Evolutionary conservation across 2,329 filamentous ascomycete genomes (phyloP), one percentile per base, ranked within the genome.

Genomic region (Chrysoporthe cubensis): DNA sequence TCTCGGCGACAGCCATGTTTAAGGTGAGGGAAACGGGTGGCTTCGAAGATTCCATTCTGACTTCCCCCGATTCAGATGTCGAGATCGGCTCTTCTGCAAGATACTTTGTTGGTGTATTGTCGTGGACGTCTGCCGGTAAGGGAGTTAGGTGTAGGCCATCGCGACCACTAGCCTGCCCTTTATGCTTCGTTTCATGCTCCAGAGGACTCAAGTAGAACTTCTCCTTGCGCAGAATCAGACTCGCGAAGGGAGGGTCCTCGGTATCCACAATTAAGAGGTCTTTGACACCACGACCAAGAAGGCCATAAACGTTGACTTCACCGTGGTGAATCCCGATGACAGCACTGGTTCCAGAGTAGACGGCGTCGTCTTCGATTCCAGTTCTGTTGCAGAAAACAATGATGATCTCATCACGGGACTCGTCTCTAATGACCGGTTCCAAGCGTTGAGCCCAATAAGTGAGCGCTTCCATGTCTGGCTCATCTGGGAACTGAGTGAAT

Each of bases 391-490:
- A 86, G 73, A 90, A 82, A 1, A 91, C 81, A 1, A 91, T 80
- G 48, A 88, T 84, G 40, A 87, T 81, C 61, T 89, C 86, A 7
- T 83, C 81, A 0, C 78, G 74, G 3, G 67, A 73, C n/a, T 83
- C 80, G 0, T 76, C 73, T 56, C 80, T 74, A 44, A 85, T 82
- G 1, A 86, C 59, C 0, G 89, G 89, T 65, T 87, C 84, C 21
- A 91, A 81, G 32, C 89, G 80, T 68, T 84, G 83, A 3, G 89
- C 78, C 89, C 89, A 91, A 74, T 91, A 91, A 4, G 84, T 83
- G 46, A 91, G 76, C 0, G 88, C 91, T 48, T 88, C 85, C 76
- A 88, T 81, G 72, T 91, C 88, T 1, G 88, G 87, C 63, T 82
- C 79, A 3, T 76, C 71, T 0, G 80, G 82, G 70, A 62, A 75